phyloP scores from a whole-genome alignment of 2,329 filamentous ascomycete genomes.

The Colletotrichum magnum region DNA sequence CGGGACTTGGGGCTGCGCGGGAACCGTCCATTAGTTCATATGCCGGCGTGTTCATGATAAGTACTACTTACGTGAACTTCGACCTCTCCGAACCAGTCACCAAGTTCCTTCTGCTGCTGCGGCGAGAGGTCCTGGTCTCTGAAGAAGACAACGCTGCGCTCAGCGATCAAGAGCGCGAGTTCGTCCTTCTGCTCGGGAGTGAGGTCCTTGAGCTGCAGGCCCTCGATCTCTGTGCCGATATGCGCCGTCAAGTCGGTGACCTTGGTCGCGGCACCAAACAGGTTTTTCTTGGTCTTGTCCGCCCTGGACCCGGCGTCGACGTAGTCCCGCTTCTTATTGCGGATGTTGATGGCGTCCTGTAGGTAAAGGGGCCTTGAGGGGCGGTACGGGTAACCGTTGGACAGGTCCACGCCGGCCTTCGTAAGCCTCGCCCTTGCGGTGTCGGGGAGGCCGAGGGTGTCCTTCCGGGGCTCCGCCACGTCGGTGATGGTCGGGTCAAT shows the following conservation, averaged over 20 bases:
- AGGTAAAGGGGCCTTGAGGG: constrained; percentile 77
- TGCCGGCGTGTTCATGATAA: constrained; percentile 8
- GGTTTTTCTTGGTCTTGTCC: constrained; percentile 73
- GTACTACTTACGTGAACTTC: constrained; percentile 76
- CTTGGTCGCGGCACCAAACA: constrained; percentile 73
- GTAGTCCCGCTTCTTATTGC: constrained; percentile 68
- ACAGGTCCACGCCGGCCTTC: constrained; percentile 79
- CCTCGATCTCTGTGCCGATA: constrained; percentile 76
- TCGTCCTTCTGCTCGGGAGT: constrained; percentile 73
- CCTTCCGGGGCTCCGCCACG: constrained; percentile 73
- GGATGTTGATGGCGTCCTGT: constrained; percentile 78
- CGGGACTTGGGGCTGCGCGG: constrained; percentile 74
- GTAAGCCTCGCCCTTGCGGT: constrained; percentile 70
- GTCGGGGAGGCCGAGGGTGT: constrained; percentile 73
- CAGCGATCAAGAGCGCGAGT: constrained; percentile 73
- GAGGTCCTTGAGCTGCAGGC: constrained; percentile 74
- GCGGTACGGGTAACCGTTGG: constrained; percentile 79
- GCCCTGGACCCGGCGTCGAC: constrained; percentile 75
- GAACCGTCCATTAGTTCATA: neutral
- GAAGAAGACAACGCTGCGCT: constrained; percentile 77
- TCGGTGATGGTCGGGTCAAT: constrained; percentile 76
- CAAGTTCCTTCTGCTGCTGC: constrained; percentile 74
- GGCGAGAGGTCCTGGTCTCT: constrained; percentile 73
- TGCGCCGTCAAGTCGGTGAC: constrained; percentile 73
- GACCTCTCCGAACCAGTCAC: constrained; percentile 74